phyloP scores from a whole-genome alignment of 106 monocot genomes.

The Ottelia alismoides region DNA sequence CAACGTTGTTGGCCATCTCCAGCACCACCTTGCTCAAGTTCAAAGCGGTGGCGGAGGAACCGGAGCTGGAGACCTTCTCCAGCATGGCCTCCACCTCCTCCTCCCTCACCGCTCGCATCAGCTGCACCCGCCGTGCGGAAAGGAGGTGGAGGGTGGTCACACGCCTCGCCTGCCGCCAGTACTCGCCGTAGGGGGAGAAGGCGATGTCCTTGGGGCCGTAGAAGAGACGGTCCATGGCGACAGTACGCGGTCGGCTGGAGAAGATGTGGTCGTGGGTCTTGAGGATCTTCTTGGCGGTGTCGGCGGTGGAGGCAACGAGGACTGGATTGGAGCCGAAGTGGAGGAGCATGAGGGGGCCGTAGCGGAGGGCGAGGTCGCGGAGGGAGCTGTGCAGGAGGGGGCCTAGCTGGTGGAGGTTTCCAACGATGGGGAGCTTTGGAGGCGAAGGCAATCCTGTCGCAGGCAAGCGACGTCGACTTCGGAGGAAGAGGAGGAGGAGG shows the following conservation, averaged over 20 bases:
- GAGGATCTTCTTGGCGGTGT: not conserved
- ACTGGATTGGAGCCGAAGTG: not conserved
- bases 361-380: slow-evolving; percentile 5
- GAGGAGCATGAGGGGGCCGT: slow-evolving; percentile 23
- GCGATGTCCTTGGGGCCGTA: not conserved
- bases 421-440: slow-evolving; percentile 21
- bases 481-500: no score
- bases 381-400: slow-evolving; percentile 29
- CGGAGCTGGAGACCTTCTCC: not conserved
- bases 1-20: not conserved
- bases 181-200: slow-evolving; percentile 2
- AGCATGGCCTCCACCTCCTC: slow-evolving; percentile 12
- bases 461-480: no score
- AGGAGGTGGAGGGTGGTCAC: not conserved
- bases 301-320: slow-evolving; percentile 2
- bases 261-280: not conserved
- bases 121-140: not conserved
- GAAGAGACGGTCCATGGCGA: not conserved
- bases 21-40: slow-evolving; percentile 2
- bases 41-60: no score
- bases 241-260: not conserved
- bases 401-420: slow-evolving; percentile 34
- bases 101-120: not conserved
- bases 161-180: slow-evolving; percentile 1
- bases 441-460: no score